Evolutionary conservation across 768 basidiomycete genomes (phyloP).

Genomic region (Kwoniella europaea): DNA sequence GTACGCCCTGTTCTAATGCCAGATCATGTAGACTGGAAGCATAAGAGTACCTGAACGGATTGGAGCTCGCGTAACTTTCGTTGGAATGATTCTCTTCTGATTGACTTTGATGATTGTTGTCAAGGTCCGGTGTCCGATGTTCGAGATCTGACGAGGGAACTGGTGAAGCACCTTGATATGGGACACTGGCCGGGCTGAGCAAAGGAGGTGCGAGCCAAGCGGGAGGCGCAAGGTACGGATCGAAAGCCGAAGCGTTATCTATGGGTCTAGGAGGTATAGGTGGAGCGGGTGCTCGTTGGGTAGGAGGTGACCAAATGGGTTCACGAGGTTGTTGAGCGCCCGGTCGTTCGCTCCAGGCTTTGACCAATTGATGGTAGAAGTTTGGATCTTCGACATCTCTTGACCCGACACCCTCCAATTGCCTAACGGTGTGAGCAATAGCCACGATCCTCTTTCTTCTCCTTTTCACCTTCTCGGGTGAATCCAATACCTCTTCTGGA

Average conservation of each 20-base stretch:
- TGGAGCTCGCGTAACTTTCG: slow-evolving; percentile 18
- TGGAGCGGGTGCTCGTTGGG: neutral
- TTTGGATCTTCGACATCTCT: slow-evolving; percentile 45
- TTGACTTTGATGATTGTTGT: neutral
- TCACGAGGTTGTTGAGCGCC: slow-evolving; percentile 19
- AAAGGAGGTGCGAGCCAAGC: slow-evolving; percentile 16
- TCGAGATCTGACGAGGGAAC: slow-evolving; percentile 20
- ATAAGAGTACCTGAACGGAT: slow-evolving; percentile 40
- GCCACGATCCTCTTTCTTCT: slow-evolving; percentile 45
- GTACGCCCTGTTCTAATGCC: slow-evolving; percentile 30
- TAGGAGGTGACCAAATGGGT: slow-evolving; percentile 18
- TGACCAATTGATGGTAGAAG: slow-evolving; percentile 36
- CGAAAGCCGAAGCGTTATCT: neutral
- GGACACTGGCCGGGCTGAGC: neutral
- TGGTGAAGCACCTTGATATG: neutral
- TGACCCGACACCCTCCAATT: slow-evolving; percentile 46
- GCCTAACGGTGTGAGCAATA: slow-evolving; percentile 47
- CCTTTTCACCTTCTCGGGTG: slow-evolving; percentile 28
- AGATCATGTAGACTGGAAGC: slow-evolving; percentile 45
- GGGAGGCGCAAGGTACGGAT: slow-evolving; percentile 24
- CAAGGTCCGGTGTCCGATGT: slow-evolving; percentile 7
- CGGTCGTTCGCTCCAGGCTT: slow-evolving; percentile 45
- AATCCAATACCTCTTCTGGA: slow-evolving; percentile 27
- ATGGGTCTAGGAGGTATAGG: slow-evolving; percentile 16
- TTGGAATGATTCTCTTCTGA: slow-evolving; percentile 4